phyloP scores from a whole-genome alignment of 805 yeast genomes.

The Sporopachydermia quercuum region DNA sequence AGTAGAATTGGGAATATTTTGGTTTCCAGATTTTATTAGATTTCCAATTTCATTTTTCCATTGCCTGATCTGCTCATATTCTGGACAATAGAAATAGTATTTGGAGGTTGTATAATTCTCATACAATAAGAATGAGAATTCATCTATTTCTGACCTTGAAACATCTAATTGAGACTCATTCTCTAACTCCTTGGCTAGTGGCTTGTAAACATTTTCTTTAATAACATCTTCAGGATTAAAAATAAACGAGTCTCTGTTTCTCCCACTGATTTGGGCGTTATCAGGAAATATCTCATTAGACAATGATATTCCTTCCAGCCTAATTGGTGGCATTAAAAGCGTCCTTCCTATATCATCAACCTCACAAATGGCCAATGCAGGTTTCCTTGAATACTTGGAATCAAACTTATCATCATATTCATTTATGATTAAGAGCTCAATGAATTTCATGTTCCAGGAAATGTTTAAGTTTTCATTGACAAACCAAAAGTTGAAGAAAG shows the following conservation, averaged over 20 bases:
- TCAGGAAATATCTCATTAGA: not conserved
- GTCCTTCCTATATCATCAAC: not conserved
- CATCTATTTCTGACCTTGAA: not conserved
- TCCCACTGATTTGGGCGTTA: no score
- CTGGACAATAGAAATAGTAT: slow-evolving; percentile 1
- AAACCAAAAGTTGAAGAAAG: not conserved
- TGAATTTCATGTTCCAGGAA: not conserved
- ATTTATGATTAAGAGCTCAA: not conserved
- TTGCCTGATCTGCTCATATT: not conserved
- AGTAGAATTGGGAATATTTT: not conserved
- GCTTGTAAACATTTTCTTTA: not conserved
- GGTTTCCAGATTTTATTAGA: not conserved
- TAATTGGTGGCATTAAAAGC: not conserved
- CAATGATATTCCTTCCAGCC: not conserved
- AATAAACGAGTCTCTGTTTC: not conserved
- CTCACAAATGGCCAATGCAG: not conserved
- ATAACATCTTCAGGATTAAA: not conserved
- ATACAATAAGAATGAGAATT: not conserved
- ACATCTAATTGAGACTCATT: not conserved
- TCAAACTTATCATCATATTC: no score
- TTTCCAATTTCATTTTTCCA: not conserved
- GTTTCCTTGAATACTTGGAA: no score
- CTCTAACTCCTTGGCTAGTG: not conserved
- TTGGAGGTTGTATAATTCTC: not conserved
- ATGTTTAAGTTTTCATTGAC: not conserved